Percentiles rank a stretch among this genome's conserved stretches.
These are phyloP conservation scores for Microbotryomycetes sp. DNA, from an alignment of 1,284 basidiomycete species.

Conservation along the genomic window DNA sequence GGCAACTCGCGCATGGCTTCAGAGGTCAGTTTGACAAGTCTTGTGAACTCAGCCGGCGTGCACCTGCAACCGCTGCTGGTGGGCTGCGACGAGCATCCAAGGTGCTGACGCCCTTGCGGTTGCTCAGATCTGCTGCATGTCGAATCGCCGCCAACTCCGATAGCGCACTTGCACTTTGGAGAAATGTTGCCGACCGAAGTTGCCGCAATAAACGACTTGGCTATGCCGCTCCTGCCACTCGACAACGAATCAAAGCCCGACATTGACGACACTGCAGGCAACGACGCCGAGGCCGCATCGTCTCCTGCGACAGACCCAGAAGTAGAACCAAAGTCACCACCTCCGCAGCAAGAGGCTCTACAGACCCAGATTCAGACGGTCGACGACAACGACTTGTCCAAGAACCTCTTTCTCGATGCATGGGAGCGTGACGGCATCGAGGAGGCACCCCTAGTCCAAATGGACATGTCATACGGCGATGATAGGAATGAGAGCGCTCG, in stretches of 20 bases:
- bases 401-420: not conserved
- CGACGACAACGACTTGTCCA: not conserved
- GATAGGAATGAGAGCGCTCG: constrained; percentile 3
- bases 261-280: not conserved
- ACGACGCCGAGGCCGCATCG: not conserved
- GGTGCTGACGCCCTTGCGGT: not conserved
- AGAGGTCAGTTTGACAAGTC: constrained; percentile 7
- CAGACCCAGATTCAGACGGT: not conserved
- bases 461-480: not conserved
- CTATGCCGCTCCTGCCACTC: not conserved
- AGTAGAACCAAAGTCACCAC: not conserved
- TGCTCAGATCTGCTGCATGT: not conserved
- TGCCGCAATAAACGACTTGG: not conserved
- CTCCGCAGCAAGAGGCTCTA: not conserved
- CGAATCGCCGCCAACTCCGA: not conserved
- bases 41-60: not conserved
- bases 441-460: not conserved
- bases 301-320: too few species aligned
- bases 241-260: not conserved
- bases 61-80: not conserved
- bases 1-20: constrained; percentile 12
- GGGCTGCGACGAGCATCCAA: too few species aligned
- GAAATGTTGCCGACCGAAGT: not conserved
- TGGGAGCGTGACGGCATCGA: not conserved
- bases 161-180: not conserved